Conservation (phyloP, 345 rosid species). For the Linum lewisii region DNA sequence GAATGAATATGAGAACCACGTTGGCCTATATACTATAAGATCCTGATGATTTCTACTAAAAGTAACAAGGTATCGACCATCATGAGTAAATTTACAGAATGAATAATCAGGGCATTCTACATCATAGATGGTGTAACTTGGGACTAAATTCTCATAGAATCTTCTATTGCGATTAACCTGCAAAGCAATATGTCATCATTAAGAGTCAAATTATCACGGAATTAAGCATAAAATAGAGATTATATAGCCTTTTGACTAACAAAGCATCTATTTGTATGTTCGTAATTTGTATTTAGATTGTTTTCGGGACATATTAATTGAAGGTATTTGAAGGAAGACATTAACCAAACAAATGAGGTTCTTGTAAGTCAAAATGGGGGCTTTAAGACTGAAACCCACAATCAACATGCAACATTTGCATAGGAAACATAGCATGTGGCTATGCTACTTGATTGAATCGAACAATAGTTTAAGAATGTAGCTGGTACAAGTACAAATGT, state of each 20-base stretch:
- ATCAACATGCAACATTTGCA: too few species aligned
- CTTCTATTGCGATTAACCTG: conserved; percentile 77
- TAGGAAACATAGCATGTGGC: too few species aligned
- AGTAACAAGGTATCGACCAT: conserved; percentile 81
- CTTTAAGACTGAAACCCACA: neutral
- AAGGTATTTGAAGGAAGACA: neutral
- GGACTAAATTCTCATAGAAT: conserved; percentile 89
- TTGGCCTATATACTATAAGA: conserved; percentile 81
- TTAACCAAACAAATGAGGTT: neutral
- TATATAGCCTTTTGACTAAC: neutral
- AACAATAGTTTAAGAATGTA: neutral
- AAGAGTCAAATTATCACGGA: neutral
- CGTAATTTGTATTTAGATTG: too few species aligned
- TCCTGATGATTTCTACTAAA: conserved; percentile 82
- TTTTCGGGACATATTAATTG: too few species aligned
- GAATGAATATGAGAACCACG: conserved; percentile 69
- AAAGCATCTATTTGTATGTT: neutral
- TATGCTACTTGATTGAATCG: too few species aligned
- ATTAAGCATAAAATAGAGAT: neutral
- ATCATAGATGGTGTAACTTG: conserved; percentile 71
- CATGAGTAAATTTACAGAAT: conserved; percentile 93
- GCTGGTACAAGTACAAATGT: neutral
- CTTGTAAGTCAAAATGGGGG: neutral
- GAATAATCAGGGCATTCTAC: conserved; percentile 81
- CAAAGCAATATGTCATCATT: conserved; percentile 13